Percentiles rank a stretch among this genome's conserved stretches.
phyloP scores from a whole-genome alignment of 176 grass and related monocot genomes.

The Lolium multiflorum region DNA sequence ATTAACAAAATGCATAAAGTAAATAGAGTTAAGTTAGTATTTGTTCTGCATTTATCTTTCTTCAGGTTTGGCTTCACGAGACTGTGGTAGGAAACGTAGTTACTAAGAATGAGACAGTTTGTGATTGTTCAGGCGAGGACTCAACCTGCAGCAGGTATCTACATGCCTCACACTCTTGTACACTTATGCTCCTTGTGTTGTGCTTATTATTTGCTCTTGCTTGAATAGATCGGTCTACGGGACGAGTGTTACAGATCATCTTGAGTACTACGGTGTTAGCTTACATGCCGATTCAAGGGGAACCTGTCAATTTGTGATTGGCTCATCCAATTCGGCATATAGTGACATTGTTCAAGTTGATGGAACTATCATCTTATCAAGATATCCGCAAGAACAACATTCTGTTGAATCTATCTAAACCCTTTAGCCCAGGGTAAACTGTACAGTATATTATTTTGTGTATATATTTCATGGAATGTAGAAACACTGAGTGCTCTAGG shows the following conservation, averaged over 20 bases:
- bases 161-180: conserved; percentile 5
- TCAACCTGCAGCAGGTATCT: conserved; percentile 85
- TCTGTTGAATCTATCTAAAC: conserved; percentile 41
- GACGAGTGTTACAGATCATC: conserved; percentile 82
- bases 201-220: conserved; percentile 39
- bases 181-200: conserved; percentile 2
- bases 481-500: not conserved
- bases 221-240: conserved; percentile 78
- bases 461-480: conserved; percentile 46
- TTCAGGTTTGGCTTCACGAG: conserved; percentile 81
- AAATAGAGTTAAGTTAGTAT: conserved; percentile 14
- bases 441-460: conserved; percentile 47
- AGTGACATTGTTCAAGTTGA: conserved; percentile 39
- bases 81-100: conserved; percentile 52
- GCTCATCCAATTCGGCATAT: conserved; percentile 37
- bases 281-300: conserved; percentile 69
- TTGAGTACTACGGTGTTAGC: conserved; percentile 70
- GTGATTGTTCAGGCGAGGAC: conserved; percentile 87
- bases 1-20: not conserved
- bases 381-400: conserved; percentile 38
- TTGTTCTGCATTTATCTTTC: conserved; percentile 24
- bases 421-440: conserved; percentile 22
- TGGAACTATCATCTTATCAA: conserved; percentile 52
- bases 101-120: conserved; percentile 61
- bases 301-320: conserved; percentile 70